phyloP scores from a whole-genome alignment of 2,329 filamentous ascomycete species.

The Colletotrichum musicola region DNA sequence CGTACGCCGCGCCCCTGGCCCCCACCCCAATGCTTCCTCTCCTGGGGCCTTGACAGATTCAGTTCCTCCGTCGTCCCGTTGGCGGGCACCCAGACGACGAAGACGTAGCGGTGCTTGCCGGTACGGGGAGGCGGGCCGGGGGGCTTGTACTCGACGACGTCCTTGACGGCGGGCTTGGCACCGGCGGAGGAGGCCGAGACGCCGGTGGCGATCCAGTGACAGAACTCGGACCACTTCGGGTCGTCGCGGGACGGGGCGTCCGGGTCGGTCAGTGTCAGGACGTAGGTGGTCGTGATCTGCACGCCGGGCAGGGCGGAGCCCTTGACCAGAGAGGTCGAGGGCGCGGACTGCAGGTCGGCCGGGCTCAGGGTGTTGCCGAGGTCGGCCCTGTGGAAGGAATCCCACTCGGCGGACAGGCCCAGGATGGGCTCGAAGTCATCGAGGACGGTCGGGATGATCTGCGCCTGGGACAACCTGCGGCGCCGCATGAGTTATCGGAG shows the following conservation, averaged over 20 bases:
- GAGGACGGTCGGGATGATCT: slow-evolving; percentile 40
- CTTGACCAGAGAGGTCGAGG: slow-evolving; percentile 26
- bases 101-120: slow-evolving; percentile 58
- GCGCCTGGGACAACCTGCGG: slow-evolving; percentile 30
- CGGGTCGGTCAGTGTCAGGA: slow-evolving; percentile 55
- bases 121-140: slow-evolving; percentile 57
- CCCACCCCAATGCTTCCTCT: slow-evolving; percentile 56
- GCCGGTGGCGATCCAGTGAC: slow-evolving; percentile 58
- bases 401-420: slow-evolving; percentile 36
- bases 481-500: slow-evolving; percentile 7
- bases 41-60: slow-evolving; percentile 50
- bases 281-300: slow-evolving; percentile 44
- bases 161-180: slow-evolving; percentile 44
- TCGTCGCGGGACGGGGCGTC: slow-evolving; percentile 57
- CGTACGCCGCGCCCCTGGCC: slow-evolving; percentile 52
- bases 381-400: slow-evolving; percentile 26
- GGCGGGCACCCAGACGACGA: slow-evolving; percentile 53
- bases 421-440: slow-evolving; percentile 39
- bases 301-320: slow-evolving; percentile 37
- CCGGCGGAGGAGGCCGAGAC: slow-evolving; percentile 39
- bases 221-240: slow-evolving; percentile 60
- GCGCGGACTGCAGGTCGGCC: slow-evolving; percentile 31
- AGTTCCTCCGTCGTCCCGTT: slow-evolving; percentile 54
- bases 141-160: slow-evolving; percentile 56
- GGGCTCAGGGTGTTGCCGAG: slow-evolving; percentile 39